These are phyloP conservation scores for Globisporangium uncinulatum DNA, from an alignment of 352 stramenopile genomes.

Conservation along the genomic window DNA sequence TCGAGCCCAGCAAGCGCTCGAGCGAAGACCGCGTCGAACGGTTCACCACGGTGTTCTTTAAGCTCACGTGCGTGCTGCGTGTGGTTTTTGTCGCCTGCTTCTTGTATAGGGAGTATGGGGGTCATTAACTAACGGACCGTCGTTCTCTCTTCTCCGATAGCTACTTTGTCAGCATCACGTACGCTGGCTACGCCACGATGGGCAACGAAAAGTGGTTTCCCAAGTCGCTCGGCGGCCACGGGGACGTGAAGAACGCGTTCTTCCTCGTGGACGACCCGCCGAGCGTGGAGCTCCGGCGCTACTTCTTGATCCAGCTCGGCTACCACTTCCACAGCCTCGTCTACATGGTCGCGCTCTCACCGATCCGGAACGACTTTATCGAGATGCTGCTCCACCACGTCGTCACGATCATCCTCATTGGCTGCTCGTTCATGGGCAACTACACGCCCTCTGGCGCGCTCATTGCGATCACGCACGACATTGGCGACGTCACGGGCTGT, in stretches of 20 bases:
- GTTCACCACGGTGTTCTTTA: constrained; percentile 70
- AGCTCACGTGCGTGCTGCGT: constrained; percentile 35
- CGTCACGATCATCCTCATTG: constrained; percentile 49
- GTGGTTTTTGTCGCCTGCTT: neutral
- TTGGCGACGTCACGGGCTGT: constrained; percentile 49
- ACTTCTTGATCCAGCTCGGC: constrained; percentile 50
- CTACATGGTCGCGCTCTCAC: constrained; percentile 49
- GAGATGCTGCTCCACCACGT: constrained; percentile 59
- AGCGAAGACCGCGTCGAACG: constrained; percentile 50
- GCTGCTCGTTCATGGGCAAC: constrained; percentile 37
- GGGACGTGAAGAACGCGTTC: constrained; percentile 26
- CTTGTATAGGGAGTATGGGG: no score
- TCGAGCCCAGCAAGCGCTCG: constrained; percentile 47
- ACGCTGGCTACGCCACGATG: constrained; percentile 34
- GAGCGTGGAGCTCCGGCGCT: constrained; percentile 29
- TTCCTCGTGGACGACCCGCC: constrained; percentile 26
- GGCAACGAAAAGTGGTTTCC: constrained; percentile 39
- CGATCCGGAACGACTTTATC: constrained; percentile 51
- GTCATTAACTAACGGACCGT: neutral
- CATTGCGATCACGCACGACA: constrained; percentile 47
- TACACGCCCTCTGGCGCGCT: constrained; percentile 36
- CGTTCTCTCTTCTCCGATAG: constrained; percentile 12
- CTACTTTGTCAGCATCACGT: constrained; percentile 49
- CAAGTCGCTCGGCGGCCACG: constrained; percentile 26
- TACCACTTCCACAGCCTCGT: constrained; percentile 52